Evolutionary conservation across 208 protist species (phyloP).

Genomic region (Sergeia podlipaevii): DNA sequence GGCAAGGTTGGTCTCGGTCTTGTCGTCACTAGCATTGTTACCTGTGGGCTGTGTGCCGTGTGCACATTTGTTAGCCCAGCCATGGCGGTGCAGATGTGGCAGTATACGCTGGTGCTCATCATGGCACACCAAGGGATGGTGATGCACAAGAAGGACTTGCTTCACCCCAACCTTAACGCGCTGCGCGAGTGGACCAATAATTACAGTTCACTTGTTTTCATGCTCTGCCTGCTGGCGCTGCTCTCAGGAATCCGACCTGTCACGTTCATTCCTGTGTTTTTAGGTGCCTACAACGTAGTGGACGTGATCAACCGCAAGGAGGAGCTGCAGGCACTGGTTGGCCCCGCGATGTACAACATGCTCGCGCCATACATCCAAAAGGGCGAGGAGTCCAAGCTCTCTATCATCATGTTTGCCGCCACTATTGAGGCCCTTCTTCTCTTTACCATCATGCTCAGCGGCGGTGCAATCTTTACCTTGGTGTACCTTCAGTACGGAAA

Average conservation of each 20-base stretch:
- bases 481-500: constrained; percentile 80
- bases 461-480: constrained; percentile 61
- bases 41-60: constrained; percentile 13
- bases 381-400: constrained; percentile 19
- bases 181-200: constrained; percentile 40
- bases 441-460: constrained; percentile 68
- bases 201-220: constrained; percentile 48
- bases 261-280: constrained; percentile 31
- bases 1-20: constrained; percentile 21
- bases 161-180: constrained; percentile 30
- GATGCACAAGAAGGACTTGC: constrained; percentile 31
- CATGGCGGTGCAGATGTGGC: constrained; percentile 22
- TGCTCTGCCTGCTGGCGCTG: constrained; percentile 41
- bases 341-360: constrained; percentile 23
- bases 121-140: constrained; percentile 44
- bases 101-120: constrained; percentile 25
- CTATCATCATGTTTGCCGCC: constrained; percentile 37
- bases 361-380: constrained; percentile 37
- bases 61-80: constrained; percentile 20
- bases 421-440: constrained; percentile 60
- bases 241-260: constrained; percentile 39
- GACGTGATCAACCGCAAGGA: constrained; percentile 31
- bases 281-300: constrained; percentile 43
- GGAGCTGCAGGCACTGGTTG: constrained; percentile 18
- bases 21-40: constrained; percentile 15